Base-by-base conservation (phyloP, 805 yeast species). In the Clavispora phyllophila region DNA sequence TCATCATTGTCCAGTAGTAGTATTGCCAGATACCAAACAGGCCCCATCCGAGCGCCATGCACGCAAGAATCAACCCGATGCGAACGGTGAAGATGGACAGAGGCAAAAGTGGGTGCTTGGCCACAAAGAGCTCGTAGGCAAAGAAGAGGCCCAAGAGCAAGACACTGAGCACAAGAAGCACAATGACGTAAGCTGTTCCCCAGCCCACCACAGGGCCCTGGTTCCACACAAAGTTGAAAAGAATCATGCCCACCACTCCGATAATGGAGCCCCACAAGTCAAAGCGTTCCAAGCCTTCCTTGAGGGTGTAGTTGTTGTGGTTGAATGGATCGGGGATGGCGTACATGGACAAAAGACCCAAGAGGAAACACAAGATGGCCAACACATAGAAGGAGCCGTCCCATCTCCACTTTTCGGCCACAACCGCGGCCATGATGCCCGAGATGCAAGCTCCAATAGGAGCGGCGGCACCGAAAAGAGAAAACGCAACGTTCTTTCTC, bases 131-230 rank as follows among this genome's bases (percentile, higher is more conserved):
- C 54, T 85, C 90, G 37, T 71, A 62, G 27, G 57, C 50, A 47
- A 73, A 66, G 55, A 85, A 84, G 0, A 56, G 66, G 9, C 47
- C 48, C 3, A 66, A 48, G 19, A 63, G 46, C 3, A 60, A 50
- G 9, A 84, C 51, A 0, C 88, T 78, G 5, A 83, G 56, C 1
- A 81, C 64, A 23, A 84, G 61, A 10, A 85, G 56, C 0, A 69
- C 78, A 33, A 81, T 75, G 33, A 81, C 74, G 49, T 84, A 84
- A 0, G 81, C 72, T 2, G 55, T 56, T 9, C 61, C 51, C 91
- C 91, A 85, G 17, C 90, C 87, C 2, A 66, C 82, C 5, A 75
- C 70, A 0, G 91, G 87, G 2, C 84, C 91, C 57, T 86, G 89
- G 52, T 82, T 84, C 79, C 87, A 79, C 2, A 78, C 78, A 56